Conservation (phyloP, 176 grass and related monocot species). For the Aegilops speltoides region DNA sequence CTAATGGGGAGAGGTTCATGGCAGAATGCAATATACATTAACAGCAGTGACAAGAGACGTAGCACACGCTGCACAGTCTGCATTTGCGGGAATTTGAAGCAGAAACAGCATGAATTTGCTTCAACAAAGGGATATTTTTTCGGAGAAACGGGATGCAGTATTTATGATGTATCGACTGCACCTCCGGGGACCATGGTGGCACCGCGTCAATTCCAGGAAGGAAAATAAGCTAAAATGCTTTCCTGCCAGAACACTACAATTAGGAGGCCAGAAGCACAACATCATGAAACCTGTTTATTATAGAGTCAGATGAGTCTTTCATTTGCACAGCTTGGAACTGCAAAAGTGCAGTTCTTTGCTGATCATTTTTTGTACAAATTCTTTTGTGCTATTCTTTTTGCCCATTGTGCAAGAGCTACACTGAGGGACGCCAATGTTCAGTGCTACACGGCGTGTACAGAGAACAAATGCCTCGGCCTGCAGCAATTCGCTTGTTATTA, state of each 20-base stretch:
- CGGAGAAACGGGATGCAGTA: neutral
- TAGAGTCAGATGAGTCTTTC: neutral
- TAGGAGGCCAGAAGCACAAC: neutral
- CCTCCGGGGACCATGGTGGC: neutral
- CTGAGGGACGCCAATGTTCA: conserved; percentile 8
- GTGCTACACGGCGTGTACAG: conserved; percentile 6
- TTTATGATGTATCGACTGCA: neutral
- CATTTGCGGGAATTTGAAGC: conserved; percentile 3
- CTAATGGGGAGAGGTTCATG: conserved; percentile 55
- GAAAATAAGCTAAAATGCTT: neutral
- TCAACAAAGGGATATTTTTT: neutral
- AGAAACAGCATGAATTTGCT: conserved; percentile 5
- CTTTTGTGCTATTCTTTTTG: conserved; percentile 12
- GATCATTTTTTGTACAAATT: conserved; percentile 22
- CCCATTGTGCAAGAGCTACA: conserved; percentile 27
- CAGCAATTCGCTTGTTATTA: neutral
- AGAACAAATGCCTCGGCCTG: conserved; percentile 10
- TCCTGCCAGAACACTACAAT: neutral
- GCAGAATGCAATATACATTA: conserved; percentile 69
- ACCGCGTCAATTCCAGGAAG: neutral
- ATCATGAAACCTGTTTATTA: conserved; percentile 2
- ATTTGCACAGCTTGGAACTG: neutral
- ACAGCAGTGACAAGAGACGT: neutral
- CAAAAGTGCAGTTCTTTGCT: conserved; percentile 38
- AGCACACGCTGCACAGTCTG: neutral